Conservation (phyloP, 306 rosid genomes). For the Corylus heterophylla region DNA sequence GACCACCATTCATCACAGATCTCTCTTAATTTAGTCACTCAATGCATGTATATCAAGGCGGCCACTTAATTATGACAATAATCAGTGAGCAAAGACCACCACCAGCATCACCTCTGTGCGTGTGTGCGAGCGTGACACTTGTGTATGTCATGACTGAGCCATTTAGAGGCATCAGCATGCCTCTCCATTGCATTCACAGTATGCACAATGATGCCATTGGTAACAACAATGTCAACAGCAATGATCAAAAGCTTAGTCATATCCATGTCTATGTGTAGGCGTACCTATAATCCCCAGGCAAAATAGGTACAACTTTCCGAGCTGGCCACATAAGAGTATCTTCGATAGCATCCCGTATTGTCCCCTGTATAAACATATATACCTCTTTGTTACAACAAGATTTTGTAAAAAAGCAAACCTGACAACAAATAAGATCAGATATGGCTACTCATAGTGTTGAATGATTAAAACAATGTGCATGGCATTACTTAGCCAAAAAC, state of each 20-base stretch:
- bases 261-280: constrained; percentile 9
- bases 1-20: constrained; percentile 7
- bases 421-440: neutral
- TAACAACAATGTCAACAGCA: neutral
- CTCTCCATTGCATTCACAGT: neutral
- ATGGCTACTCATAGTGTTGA: neutral
- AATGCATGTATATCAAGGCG: neutral
- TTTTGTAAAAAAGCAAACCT: neutral
- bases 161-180: neutral
- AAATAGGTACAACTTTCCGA: constrained; percentile 81
- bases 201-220: constrained; percentile 5
- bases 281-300: constrained; percentile 98
- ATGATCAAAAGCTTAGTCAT: constrained; percentile 1
- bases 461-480: neutral
- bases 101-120: neutral
- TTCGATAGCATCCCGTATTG: constrained; percentile 87
- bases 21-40: neutral
- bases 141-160: neutral
- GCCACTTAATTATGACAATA: neutral
- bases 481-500: neutral
- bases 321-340: constrained; percentile 98
- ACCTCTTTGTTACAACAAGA: constrained; percentile 7
- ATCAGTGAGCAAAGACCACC: constrained; percentile 11
- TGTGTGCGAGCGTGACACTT: no score
- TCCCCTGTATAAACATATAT: constrained; percentile 52